Percentiles rank a stretch among this genome's conserved stretches.
phyloP scores from a whole-genome alignment of 257 asterid species.

The Linaria vulgaris region DNA sequence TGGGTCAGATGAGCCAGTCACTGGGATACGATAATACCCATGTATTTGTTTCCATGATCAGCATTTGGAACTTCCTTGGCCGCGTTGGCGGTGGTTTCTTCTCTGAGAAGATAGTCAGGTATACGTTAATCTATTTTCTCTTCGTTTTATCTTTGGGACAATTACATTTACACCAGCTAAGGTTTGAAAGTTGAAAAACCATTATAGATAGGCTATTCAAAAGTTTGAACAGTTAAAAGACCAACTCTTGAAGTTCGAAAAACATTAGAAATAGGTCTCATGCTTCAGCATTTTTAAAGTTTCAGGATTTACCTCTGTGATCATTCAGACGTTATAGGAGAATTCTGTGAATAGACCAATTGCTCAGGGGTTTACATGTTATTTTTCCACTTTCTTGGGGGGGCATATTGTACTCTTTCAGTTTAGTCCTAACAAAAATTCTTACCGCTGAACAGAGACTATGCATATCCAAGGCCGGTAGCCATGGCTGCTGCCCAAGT shows the following conservation, averaged over 20 bases:
- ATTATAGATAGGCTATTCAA: too few relatives aligned
- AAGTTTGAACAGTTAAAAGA: too few relatives aligned
- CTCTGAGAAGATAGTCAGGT: constrained; percentile 68
- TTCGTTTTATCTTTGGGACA: constrained; percentile 24
- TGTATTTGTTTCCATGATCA: constrained; percentile 62
- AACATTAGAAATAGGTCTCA: too few relatives aligned
- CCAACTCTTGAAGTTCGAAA: too few relatives aligned
- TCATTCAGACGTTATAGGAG: background rate
- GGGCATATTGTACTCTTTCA: background rate
- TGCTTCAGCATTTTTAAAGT: background rate
- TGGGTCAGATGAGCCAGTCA: constrained; percentile 69
- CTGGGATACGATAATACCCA: constrained; percentile 56
- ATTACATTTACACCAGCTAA: background rate
- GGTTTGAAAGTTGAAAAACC: background rate
- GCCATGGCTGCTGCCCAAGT: constrained; percentile 79
- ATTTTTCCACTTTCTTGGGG: background rate
- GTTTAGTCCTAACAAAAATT: constrained; percentile 14
- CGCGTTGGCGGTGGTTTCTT: constrained; percentile 70
- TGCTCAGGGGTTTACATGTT: too few relatives aligned
- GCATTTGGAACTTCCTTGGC: constrained; percentile 72
- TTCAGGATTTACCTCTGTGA: background rate
- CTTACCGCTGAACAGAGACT: constrained; percentile 52
- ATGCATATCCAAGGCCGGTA: constrained; percentile 79
- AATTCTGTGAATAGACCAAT: background rate
- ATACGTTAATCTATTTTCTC: constrained; percentile 1